Evolutionary conservation across 1,284 basidiomycete genomes (phyloP).

Genomic region (Pholiota adiposa): DNA sequence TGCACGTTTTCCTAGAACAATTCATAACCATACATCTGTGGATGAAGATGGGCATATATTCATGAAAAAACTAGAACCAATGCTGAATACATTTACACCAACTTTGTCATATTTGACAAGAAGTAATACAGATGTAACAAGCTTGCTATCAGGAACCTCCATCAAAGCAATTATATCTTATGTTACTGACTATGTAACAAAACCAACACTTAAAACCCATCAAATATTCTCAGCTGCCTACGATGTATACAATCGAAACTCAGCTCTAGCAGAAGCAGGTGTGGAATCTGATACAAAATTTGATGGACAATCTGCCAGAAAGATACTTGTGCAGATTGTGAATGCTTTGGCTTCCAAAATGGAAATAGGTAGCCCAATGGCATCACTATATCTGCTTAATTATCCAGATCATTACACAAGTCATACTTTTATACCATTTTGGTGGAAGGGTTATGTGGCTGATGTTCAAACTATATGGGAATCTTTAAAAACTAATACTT

Average conservation of each 20-base stretch:
- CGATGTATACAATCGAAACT: slow-evolving; percentile 25
- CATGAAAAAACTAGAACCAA: slow-evolving; percentile 22
- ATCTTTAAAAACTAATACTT: too few relatives aligned
- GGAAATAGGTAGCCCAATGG: slow-evolving; percentile 35
- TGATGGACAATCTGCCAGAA: slow-evolving; percentile 28
- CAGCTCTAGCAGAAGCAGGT: slow-evolving; percentile 20
- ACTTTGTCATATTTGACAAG: background rate
- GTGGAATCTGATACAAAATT: too few relatives aligned
- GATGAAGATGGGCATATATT: slow-evolving; percentile 21
- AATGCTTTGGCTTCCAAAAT: slow-evolving; percentile 32
- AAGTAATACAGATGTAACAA: background rate
- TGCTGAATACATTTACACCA: slow-evolving; percentile 20
- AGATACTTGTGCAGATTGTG: slow-evolving; percentile 33
- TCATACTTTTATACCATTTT: slow-evolving; percentile 31
- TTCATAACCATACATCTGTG: slow-evolving; percentile 13
- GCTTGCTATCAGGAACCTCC: slow-evolving; percentile 27
- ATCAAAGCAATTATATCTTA: slow-evolving; percentile 35
- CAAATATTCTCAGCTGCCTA: slow-evolving; percentile 33
- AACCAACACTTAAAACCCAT: slow-evolving; percentile 34
- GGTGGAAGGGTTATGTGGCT: slow-evolving; percentile 31
- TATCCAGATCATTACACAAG: slow-evolving; percentile 35
- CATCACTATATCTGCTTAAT: slow-evolving; percentile 30
- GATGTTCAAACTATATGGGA: slow-evolving; percentile 9
- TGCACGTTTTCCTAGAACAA: slow-evolving; percentile 29
- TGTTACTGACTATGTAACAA: slow-evolving; percentile 37